phyloP scores from a whole-genome alignment of 257 asterid genomes.

The Solanum virginianum region DNA sequence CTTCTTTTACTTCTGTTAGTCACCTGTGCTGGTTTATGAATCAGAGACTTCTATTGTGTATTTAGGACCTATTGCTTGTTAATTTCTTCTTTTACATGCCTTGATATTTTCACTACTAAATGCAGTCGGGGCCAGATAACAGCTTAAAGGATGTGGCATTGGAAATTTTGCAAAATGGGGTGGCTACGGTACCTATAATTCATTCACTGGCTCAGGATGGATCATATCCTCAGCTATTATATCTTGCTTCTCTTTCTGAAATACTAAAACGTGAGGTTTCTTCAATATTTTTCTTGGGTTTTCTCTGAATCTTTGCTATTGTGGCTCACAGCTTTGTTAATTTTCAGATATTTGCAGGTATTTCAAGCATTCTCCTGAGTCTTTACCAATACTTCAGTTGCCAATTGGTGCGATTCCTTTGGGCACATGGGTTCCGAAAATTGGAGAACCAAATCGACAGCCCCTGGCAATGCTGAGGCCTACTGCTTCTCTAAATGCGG shows the following conservation, averaged over 20 bases:
- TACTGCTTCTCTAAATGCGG: slow-evolving; percentile 67
- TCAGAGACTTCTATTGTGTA: not conserved
- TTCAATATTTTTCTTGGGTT: not conserved
- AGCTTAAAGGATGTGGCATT: slow-evolving; percentile 67
- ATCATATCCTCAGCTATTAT: slow-evolving; percentile 62
- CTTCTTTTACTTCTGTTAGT: not conserved
- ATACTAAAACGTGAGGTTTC: slow-evolving; percentile 56
- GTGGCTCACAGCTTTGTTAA: slow-evolving; percentile 6
- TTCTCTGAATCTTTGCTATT: not conserved
- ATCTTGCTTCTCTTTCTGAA: slow-evolving; percentile 85
- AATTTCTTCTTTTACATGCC: not conserved
- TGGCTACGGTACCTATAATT: slow-evolving; percentile 72
- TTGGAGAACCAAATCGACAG: slow-evolving; percentile 57
- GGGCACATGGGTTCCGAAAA: slow-evolving; percentile 90
- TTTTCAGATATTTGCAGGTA: slow-evolving; percentile 72
- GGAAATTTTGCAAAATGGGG: slow-evolving; percentile 66
- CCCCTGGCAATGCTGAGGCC: slow-evolving; percentile 87
- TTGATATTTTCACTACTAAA: not conserved
- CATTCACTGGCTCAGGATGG: slow-evolving; percentile 55
- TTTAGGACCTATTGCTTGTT: not conserved
- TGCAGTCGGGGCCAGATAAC: slow-evolving; percentile 90
- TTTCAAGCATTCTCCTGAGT: slow-evolving; percentile 65
- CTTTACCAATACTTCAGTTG: slow-evolving; percentile 60
- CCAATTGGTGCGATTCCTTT: slow-evolving; percentile 59
- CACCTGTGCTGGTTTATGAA: not conserved